These are phyloP conservation scores for Petunia axillaris DNA, from an alignment of 257 asterid species.

Conservation along the genomic window DNA sequence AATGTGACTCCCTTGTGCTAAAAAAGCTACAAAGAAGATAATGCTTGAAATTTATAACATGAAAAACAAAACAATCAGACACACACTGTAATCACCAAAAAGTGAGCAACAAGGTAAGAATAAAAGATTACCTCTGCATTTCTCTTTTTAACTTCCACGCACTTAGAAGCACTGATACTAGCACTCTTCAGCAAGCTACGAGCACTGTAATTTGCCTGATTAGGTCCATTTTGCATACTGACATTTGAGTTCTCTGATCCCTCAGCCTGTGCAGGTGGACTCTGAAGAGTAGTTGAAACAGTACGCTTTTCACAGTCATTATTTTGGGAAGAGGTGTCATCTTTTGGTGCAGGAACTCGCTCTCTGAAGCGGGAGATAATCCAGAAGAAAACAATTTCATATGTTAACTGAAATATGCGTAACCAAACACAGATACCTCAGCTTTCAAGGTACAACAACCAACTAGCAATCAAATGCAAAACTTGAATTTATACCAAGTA, in stretches of 20 bases:
- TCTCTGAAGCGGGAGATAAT: constrained; percentile 51
- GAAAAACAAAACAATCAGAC: background rate
- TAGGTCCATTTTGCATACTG: constrained; percentile 38
- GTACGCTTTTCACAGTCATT: constrained; percentile 60
- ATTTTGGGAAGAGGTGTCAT: constrained; percentile 40
- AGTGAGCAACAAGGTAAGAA: background rate
- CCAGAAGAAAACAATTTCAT: background rate
- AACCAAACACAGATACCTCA: background rate
- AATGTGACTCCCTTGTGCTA: background rate
- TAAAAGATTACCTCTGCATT: constrained; percentile 57
- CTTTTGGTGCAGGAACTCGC: constrained; percentile 86
- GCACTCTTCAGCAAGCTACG: constrained; percentile 96
- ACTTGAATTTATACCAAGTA: background rate
- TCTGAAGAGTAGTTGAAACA: constrained; percentile 65
- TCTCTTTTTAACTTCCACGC: constrained; percentile 58
- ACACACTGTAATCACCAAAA: background rate
- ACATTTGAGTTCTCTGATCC: constrained; percentile 35
- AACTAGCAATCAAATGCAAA: background rate
- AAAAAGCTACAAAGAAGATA: background rate
- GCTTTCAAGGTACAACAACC: background rate
- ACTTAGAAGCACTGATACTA: constrained; percentile 91
- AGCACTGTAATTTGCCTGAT: constrained; percentile 48
- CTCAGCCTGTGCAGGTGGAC: constrained; percentile 47
- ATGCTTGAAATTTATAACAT: background rate
- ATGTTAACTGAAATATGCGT: background rate